Conservation (phyloP, 805 yeast genomes). For the Torulaspora indica region DNA sequence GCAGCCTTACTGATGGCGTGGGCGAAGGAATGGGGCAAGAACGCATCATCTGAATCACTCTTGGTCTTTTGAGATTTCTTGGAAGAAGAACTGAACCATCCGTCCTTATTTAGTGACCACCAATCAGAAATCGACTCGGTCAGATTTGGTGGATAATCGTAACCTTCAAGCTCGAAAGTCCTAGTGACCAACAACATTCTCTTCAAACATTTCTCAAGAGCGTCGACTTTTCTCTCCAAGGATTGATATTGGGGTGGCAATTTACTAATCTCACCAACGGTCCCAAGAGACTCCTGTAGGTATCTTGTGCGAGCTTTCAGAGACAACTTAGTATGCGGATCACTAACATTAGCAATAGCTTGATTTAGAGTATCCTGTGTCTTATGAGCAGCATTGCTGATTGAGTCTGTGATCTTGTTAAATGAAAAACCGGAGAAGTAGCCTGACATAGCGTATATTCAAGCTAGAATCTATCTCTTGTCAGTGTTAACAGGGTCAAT, state of each 20-base stretch:
- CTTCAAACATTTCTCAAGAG: slow-evolving; percentile 55
- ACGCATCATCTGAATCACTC: slow-evolving; percentile 9
- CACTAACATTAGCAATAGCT: slow-evolving; percentile 30
- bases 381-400: slow-evolving; percentile 32
- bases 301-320: slow-evolving; percentile 30
- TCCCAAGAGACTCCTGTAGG: slow-evolving; percentile 57
- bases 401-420: slow-evolving; percentile 31
- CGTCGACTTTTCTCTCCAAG: slow-evolving; percentile 63
- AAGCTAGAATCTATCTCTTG: too few species aligned
- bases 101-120: slow-evolving; percentile 33
- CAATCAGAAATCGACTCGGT: slow-evolving; percentile 61
- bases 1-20: slow-evolving; percentile 64
- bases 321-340: slow-evolving; percentile 32
- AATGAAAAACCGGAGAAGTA: slow-evolving; percentile 27
- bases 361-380: slow-evolving; percentile 31
- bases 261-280: slow-evolving; percentile 63
- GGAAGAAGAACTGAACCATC: slow-evolving; percentile 18
- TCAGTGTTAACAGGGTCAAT: background rate
- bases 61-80: slow-evolving; percentile 11
- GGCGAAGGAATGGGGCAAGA: slow-evolving; percentile 64
- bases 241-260: slow-evolving; percentile 68
- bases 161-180: slow-evolving; percentile 69
- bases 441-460: slow-evolving; percentile 8
- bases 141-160: slow-evolving; percentile 79
- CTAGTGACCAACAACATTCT: slow-evolving; percentile 47